Evolutionary conservation across 192 early-diverging fungal genomes (phyloP).

Genomic region (Coemansia sp.): DNA sequence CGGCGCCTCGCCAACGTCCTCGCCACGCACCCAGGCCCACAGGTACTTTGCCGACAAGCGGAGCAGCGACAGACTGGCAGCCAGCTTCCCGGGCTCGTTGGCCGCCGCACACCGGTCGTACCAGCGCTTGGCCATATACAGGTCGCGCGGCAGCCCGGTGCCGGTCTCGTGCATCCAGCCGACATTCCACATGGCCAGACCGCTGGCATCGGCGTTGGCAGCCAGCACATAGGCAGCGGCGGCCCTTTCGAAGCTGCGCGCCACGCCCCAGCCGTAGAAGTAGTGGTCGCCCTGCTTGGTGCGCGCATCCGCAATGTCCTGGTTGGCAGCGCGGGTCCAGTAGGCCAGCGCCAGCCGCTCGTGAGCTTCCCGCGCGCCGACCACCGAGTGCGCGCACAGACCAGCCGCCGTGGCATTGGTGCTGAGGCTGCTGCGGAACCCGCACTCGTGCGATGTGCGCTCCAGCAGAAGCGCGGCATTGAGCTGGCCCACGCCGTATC

Average conservation of each 20-base stretch:
- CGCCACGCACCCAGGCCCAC: slow-evolving; percentile 64
- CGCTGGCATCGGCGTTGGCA: slow-evolving; percentile 69
- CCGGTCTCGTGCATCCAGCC: slow-evolving; percentile 97
- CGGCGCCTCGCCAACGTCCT: slow-evolving; percentile 57
- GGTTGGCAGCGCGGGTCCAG: slow-evolving; percentile 95
- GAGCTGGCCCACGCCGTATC: slow-evolving; percentile 81
- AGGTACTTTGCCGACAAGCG: slow-evolving; percentile 67
- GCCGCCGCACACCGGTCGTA: slow-evolving; percentile 81
- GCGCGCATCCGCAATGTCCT: slow-evolving; percentile 84
- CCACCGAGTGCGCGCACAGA: slow-evolving; percentile 8
- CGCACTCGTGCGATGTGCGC: slow-evolving; percentile 8
- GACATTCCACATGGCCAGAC: slow-evolving; percentile 94
- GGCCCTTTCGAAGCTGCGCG: slow-evolving; percentile 69
- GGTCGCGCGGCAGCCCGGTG: slow-evolving; percentile 86
- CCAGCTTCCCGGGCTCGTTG: slow-evolving; percentile 79
- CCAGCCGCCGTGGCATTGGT: not conserved
- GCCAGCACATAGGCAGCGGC: slow-evolving; percentile 82
- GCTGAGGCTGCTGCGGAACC: not conserved
- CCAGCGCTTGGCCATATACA: slow-evolving; percentile 87
- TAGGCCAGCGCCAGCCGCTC: slow-evolving; percentile 72
- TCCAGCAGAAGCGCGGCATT: slow-evolving; percentile 93
- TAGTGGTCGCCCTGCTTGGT: slow-evolving; percentile 94
- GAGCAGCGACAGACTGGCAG: slow-evolving; percentile 72
- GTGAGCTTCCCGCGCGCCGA: slow-evolving; percentile 7
- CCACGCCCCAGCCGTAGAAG: slow-evolving; percentile 77